Percentiles rank a stretch among this genome's conserved stretches.
Conservation (phyloP, 352 stramenopile species). For the Elongisporangium prolatum region DNA sequence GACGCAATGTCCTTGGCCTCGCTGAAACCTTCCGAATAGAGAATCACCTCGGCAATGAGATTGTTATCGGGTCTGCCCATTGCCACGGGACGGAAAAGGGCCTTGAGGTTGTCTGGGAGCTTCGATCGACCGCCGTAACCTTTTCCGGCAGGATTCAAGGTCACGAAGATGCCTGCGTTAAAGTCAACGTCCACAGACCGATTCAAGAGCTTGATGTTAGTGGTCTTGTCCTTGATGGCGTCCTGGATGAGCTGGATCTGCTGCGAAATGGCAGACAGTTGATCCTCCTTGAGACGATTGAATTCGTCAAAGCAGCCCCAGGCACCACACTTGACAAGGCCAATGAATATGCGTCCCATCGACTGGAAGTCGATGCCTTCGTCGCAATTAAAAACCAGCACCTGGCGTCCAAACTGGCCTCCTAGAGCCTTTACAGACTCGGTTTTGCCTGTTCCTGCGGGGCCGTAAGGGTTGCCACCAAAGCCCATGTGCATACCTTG, state of each 20-base stretch:
- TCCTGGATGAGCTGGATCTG: constrained; percentile 95
- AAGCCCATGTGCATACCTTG: constrained; percentile 93
- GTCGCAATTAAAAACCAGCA: constrained; percentile 93
- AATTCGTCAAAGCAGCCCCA: constrained; percentile 98
- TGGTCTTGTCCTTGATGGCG: constrained; percentile 85
- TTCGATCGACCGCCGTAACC: constrained; percentile 92
- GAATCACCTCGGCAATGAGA: constrained; percentile 92
- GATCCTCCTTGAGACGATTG: constrained; percentile 93
- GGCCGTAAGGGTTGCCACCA: constrained; percentile 92
- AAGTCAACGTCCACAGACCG: constrained; percentile 86
- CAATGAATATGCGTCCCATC: constrained; percentile 96
- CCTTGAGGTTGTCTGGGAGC: constrained; percentile 93
- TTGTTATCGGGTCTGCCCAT: constrained; percentile 93
- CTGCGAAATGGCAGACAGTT: constrained; percentile 92
- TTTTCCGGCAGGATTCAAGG: constrained; percentile 93
- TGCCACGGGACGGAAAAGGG: constrained; percentile 91
- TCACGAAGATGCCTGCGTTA: constrained; percentile 95
- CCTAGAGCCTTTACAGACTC: constrained; percentile 94
- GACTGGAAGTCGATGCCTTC: constrained; percentile 93
- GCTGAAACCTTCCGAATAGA: constrained; percentile 90
- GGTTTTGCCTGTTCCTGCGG: constrained; percentile 93
- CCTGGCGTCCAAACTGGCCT: constrained; percentile 86
- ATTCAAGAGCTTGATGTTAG: constrained; percentile 79
- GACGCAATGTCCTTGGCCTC: constrained; percentile 86
- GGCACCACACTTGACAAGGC: constrained; percentile 91